These are phyloP conservation scores for Ganoderma lucidum DNA, from an alignment of 1,284 basidiomycete genomes.

Conservation along the genomic window DNA sequence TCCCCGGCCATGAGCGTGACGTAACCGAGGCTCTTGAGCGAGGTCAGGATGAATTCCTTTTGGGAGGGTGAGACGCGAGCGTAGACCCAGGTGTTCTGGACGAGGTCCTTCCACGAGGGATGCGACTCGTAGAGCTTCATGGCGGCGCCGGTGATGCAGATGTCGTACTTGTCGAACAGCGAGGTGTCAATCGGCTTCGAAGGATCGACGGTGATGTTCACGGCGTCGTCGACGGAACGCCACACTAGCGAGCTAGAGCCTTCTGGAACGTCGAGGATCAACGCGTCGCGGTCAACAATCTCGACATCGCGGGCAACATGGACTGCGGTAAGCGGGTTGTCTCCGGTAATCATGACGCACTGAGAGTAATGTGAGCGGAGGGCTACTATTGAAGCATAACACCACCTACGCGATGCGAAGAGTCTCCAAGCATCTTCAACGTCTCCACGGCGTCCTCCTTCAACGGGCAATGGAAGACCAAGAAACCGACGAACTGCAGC, in stretches of 20 bases:
- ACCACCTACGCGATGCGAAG: slow-evolving; percentile 86
- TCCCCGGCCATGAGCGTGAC: slow-evolving; percentile 96
- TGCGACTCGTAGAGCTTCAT: slow-evolving; percentile 82
- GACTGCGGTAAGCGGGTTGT: slow-evolving; percentile 94
- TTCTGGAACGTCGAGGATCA: slow-evolving; percentile 91
- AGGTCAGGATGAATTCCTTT: slow-evolving; percentile 93
- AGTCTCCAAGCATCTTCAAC: slow-evolving; percentile 92
- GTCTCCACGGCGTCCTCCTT: slow-evolving; percentile 92
- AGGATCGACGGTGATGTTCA: slow-evolving; percentile 85
- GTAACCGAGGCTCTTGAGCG: slow-evolving; percentile 88
- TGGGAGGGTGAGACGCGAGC: slow-evolving; percentile 95
- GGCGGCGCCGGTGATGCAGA: slow-evolving; percentile 93
- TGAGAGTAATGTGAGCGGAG: slow-evolving; percentile 39
- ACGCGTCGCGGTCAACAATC: slow-evolving; percentile 91
- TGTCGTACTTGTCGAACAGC: slow-evolving; percentile 88
- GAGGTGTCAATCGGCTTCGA: slow-evolving; percentile 77
- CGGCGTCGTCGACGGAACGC: slow-evolving; percentile 91
- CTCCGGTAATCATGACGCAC: slow-evolving; percentile 98
- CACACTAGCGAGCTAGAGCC: slow-evolving; percentile 84
- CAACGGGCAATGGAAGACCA: slow-evolving; percentile 96
- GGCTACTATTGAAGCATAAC: not conserved
- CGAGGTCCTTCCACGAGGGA: slow-evolving; percentile 77
- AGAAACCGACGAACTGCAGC: slow-evolving; percentile 88
- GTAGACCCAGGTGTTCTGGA: slow-evolving; percentile 96
- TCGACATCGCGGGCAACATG: slow-evolving; percentile 96